phyloP scores from a whole-genome alignment of 2,329 filamentous ascomycete genomes.

The Arthrobotrys megalospora region DNA sequence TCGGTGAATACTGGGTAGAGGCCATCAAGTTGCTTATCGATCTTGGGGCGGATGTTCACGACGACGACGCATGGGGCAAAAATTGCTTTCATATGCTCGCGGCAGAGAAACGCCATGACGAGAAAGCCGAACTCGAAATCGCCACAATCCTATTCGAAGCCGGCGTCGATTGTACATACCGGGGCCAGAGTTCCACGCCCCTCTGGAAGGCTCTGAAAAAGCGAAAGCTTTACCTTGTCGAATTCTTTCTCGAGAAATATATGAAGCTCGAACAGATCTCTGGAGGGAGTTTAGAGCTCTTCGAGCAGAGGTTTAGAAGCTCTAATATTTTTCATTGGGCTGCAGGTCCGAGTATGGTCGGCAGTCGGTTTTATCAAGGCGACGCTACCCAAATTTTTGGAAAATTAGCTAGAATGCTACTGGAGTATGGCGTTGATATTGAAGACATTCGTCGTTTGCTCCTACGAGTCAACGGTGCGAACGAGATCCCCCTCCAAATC shows the following conservation, averaged over 20 bases:
- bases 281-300: not conserved
- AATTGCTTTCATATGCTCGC: constrained; percentile 1
- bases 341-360: too few species aligned
- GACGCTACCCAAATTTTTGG: not conserved
- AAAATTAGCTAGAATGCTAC: not conserved
- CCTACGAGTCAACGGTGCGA: too few species aligned
- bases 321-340: not conserved
- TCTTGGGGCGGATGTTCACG: constrained; percentile 30
- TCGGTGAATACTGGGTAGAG: constrained; percentile 13
- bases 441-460: not conserved
- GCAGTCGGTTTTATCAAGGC: too few species aligned
- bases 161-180: constrained; percentile 22
- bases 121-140: constrained; percentile 7
- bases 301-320: not conserved
- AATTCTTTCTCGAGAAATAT: constrained; percentile 34
- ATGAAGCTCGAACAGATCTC: not conserved
- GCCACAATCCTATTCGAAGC: constrained; percentile 19
- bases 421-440: not conserved
- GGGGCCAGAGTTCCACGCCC: not conserved
- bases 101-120: too few species aligned
- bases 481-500: not conserved
- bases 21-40: constrained; percentile 20
- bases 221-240: not conserved
- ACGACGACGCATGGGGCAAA: not conserved
- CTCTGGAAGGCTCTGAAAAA: not conserved